Base-by-base conservation (phyloP, 352 stramenopile species). In the Phytophthora hybrid region DNA sequence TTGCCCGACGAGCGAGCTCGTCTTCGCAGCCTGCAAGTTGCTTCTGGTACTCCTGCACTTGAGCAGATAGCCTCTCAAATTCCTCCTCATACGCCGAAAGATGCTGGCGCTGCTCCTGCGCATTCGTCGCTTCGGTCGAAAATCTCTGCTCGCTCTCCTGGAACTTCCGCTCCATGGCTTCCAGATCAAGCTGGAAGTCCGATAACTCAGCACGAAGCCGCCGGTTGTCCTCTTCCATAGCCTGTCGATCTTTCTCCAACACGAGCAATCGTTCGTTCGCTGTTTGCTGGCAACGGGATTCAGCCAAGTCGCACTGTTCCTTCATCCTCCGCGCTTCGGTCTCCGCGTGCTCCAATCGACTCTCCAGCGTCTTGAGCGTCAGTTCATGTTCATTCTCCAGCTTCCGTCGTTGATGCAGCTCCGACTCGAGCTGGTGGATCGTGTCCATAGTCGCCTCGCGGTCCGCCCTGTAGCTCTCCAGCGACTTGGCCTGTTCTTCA, bases 161-260 rank as follows among this genome's bases (percentile, higher is more conserved):
- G 14, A 88, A 79, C 21, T 88, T 89, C 14, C 63, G 73, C 63
- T 88, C 74, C 23, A 91, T 72, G 5, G 72, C 58, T 54, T 92
- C 81, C 0, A 90, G 41, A 19, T 91, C 74, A 19, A 84, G 57
- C 66, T 91, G 82, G 4, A 90, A 80, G 6, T 64, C 64, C n/a
- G 79, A 62, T 19, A 91, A 41, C 19, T 83, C 76, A 18, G 74
- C 67, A 4, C 83, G 82, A n/a, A 93, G 78, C 3, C 78, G 73
- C 5, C 80, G 80, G 49, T 90, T 90, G 29, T 91, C 78, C 31
- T 84, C 56, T 59, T 93, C 86, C n/a, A 89, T 79, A 7, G 69
- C 59, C 21, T 82, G 74, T 2, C 85, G 84, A 10, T 81, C 81
- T 51, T 87, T 84, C 61, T 93, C 84, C 19, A 93, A 61, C 21